A percentile compares a stretch with the other conserved stretches of the same genome.
These are phyloP conservation scores for Candida corydali DNA, from an alignment of 805 yeast species.

Conservation along the genomic window DNA sequence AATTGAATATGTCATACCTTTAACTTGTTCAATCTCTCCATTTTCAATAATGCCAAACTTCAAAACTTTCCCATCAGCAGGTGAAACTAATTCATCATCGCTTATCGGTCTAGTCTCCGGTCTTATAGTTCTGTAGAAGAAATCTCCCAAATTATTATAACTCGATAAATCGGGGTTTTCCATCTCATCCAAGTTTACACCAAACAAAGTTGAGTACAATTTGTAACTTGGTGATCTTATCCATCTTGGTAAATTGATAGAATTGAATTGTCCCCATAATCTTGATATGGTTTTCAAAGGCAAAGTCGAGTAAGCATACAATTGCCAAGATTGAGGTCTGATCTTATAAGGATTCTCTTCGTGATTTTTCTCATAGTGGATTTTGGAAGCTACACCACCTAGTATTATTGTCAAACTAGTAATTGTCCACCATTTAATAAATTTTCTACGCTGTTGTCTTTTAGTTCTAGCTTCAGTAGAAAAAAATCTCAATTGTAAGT, in stretches of 20 bases:
- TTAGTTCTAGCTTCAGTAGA: constrained; percentile 38
- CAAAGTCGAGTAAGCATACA: constrained; percentile 82
- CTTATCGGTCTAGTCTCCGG: constrained; percentile 76
- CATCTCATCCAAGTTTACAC: constrained; percentile 87
- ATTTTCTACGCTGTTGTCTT: constrained; percentile 36
- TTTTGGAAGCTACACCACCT: constrained; percentile 51
- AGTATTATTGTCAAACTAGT: constrained; percentile 50
- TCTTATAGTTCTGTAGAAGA: constrained; percentile 77
- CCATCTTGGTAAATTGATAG: constrained; percentile 82
- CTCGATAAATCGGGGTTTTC: constrained; percentile 72
- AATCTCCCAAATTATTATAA: constrained; percentile 81
- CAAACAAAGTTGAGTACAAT: constrained; percentile 75
- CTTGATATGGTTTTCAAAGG: constrained; percentile 91
- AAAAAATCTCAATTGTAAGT: constrained; percentile 36
- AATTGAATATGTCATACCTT: constrained; percentile 90
- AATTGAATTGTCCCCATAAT: constrained; percentile 90
- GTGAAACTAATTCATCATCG: constrained; percentile 70
- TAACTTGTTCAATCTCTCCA: constrained; percentile 94
- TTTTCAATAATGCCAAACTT: constrained; percentile 76
- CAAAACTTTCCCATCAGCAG: constrained; percentile 89
- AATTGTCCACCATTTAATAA: constrained; percentile 51
- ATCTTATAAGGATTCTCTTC: constrained; percentile 39
- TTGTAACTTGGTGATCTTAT: constrained; percentile 76
- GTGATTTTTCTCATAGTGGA: constrained; percentile 33
- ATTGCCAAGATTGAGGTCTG: constrained; percentile 80